Base-by-base conservation (phyloP, 306 rosid species). In the Hylodesmum podocarpum region DNA sequence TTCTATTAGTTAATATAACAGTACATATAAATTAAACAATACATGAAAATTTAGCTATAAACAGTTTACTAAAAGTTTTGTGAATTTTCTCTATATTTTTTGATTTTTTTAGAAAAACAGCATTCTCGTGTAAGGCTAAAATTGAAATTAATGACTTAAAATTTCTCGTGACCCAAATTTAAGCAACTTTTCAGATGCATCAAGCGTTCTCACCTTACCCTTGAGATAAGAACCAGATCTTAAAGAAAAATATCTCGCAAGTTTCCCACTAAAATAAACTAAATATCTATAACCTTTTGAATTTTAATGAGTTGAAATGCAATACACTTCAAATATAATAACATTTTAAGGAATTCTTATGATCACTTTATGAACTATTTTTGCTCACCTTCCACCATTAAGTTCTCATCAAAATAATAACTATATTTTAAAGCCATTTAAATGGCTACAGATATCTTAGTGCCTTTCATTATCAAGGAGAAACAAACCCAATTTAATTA, bases 391-490 rank as follows among this genome's bases (percentile, higher is more conserved):
- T 54, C 66, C 25, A 24, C 39, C 22, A 5, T 54, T 53, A 72
- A 37, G 67, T 54, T 55, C 54, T 36, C 39, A 54, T 57, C 39
- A 22, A 72, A 40, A 55, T 15, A 53, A 71, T 39, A 6, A 66
- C 47, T 0, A 22, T 7, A 71, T 34, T 21, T 71, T n/a, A 14
- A 36, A 55, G 25, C 39, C 24, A 21, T 37, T 54, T 6, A 25
- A 57, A 25, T 4, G 22, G 66, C 40, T 24, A 57, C 64, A 79
- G 6, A 54, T 67, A 14, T n/a, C 16, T 4, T 10, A 43, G 84
- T 66, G 84, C 22, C 75, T 73, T 66, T 80, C 80, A 44, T 66
- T 57, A 18, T 80, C 71, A 66, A 34, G 5, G 34, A 44, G 28
- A 33, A 73, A 73, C 40, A 1, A 66, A 33, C 8, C 27, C 54